A percentile compares a stretch with the other conserved stretches of the same genome.
Evolutionary conservation across 1,284 basidiomycete genomes (phyloP).

Genomic region (Malassezia sympodialis): DNA sequence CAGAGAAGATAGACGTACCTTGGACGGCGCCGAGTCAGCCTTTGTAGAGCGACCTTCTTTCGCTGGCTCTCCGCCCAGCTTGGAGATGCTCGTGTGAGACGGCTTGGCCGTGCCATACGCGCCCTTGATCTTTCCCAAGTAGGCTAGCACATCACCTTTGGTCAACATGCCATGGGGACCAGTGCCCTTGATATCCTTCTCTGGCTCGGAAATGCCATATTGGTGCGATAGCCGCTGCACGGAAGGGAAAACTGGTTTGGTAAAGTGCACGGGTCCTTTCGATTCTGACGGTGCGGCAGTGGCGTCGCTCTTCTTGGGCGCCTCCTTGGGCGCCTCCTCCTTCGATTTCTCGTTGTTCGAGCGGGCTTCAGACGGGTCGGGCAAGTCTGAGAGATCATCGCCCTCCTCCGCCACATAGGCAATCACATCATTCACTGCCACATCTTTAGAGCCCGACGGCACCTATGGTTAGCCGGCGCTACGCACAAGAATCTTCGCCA

Average conservation of each 20-base stretch:
- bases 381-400: conserved; percentile 48
- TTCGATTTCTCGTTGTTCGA: neutral
- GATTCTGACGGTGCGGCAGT: neutral
- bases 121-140: conserved; percentile 40
- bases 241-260: conserved; percentile 40
- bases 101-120: conserved; percentile 28
- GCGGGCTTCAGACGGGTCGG: conserved; percentile 26
- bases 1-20: neutral
- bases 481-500: conserved; percentile 48
- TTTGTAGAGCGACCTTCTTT: neutral
- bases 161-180: conserved; percentile 49
- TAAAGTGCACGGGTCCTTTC: neutral
- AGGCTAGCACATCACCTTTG: conserved; percentile 50
- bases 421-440: conserved; percentile 48
- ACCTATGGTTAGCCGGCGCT: neutral
- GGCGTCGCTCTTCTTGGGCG: neutral
- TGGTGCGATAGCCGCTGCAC: conserved; percentile 45
- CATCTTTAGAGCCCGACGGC: conserved; percentile 41
- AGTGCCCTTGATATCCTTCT: conserved; percentile 48
- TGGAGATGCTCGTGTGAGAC: conserved; percentile 11
- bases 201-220: conserved; percentile 40
- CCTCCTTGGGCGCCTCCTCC: neutral
- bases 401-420: conserved; percentile 50
- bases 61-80: neutral
- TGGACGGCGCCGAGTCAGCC: neutral